Conservation (phyloP, 129 eudicot species). For the Scalesia atractyloides region DNA sequence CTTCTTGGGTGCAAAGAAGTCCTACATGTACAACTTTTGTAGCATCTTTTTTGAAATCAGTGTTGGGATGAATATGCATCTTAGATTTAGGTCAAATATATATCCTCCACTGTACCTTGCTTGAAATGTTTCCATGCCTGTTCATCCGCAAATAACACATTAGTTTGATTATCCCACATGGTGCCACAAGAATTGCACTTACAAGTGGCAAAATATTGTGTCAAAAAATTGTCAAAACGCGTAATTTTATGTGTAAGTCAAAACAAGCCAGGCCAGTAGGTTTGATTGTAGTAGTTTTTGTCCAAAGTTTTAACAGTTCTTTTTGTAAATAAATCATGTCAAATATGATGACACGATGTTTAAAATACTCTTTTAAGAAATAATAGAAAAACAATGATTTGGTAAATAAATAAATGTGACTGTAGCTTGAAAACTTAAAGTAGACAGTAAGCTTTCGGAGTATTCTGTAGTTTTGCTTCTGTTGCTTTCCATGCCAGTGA, state of each 20-base stretch:
- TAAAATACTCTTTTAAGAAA: background rate
- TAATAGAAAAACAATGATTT: background rate
- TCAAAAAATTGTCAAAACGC: background rate
- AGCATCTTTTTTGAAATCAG: constrained; percentile 33
- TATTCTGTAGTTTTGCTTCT: constrained; percentile 50
- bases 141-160: constrained; percentile 10
- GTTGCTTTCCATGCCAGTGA: constrained; percentile 66
- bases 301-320: too few relatives aligned
- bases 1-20: constrained; percentile 84
- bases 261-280: background rate
- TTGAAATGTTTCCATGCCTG: constrained; percentile 90
- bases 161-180: background rate
- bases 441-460: constrained; percentile 52
- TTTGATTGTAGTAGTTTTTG: too few relatives aligned
- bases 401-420: background rate
- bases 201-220: background rate
- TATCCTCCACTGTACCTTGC: constrained; percentile 55
- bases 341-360: background rate
- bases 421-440: constrained; percentile 25
- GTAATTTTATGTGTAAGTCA: background rate
- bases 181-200: background rate
- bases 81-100: constrained; percentile 69
- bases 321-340: too few relatives aligned
- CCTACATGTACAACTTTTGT: constrained; percentile 68
- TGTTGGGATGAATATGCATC: constrained; percentile 39